Evolutionary conservation across 2,329 filamentous ascomycete species (phyloP).

Genomic region (Paraconiothyrium sp.): DNA sequence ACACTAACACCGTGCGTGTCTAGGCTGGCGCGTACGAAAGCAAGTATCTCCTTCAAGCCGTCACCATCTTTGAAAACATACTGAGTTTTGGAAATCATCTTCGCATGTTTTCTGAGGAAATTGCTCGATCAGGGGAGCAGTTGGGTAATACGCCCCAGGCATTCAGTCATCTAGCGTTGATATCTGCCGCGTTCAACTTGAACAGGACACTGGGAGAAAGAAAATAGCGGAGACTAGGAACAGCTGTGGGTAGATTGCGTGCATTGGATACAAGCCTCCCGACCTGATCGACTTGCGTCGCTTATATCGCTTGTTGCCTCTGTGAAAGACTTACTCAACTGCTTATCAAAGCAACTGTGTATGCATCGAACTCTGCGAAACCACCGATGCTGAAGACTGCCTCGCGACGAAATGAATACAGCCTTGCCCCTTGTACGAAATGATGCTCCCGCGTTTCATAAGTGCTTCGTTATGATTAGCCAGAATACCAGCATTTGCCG

Average conservation of each 20-base stretch:
- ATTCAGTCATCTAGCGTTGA: constrained; percentile 78
- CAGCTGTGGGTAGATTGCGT: not conserved
- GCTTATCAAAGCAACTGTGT: not conserved
- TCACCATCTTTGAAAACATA: constrained; percentile 81
- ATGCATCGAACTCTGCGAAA: not conserved
- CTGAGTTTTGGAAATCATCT: constrained; percentile 79
- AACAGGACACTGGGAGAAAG: constrained; percentile 57
- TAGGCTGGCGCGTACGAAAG: constrained; percentile 63
- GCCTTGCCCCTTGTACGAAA: constrained; percentile 19
- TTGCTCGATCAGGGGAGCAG: constrained; percentile 77
- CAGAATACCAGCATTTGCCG: constrained; percentile 18
- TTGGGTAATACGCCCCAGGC: constrained; percentile 83
- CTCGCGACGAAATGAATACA: constrained; percentile 1
- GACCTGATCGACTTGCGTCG: not conserved
- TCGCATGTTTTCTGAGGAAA: constrained; percentile 82
- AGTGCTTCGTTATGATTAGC: constrained; percentile 28
- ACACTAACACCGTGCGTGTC: constrained; percentile 18
- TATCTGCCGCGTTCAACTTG: constrained; percentile 81
- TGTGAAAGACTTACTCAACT: not conserved
- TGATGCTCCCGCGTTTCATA: constrained; percentile 18
- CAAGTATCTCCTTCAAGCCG: constrained; percentile 68
- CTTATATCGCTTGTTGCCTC: not conserved
- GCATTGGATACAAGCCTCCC: not conserved
- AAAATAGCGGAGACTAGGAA: constrained; percentile 9
- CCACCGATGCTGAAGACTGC: constrained; percentile 6